Evolutionary conservation across 306 rosid species (phyloP).

Genomic region (Myrica gale): DNA sequence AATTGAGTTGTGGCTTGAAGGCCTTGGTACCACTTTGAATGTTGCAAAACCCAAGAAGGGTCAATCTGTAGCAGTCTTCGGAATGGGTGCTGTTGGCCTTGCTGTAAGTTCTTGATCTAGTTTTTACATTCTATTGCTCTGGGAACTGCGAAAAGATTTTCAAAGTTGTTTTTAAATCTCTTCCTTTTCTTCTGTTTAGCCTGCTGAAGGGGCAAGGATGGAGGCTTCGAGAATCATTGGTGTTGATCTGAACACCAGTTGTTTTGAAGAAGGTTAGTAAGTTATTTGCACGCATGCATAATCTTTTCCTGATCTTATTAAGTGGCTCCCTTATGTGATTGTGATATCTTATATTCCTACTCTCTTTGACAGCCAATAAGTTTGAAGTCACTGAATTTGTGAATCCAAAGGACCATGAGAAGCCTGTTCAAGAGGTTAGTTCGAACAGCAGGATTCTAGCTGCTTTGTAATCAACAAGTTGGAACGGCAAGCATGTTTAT

Average conservation of each 20-base stretch:
- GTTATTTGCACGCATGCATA: not conserved
- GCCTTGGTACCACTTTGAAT: slow-evolving; percentile 82
- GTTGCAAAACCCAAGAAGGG: slow-evolving; percentile 88
- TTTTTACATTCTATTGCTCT: not conserved
- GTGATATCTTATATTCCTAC: not conserved
- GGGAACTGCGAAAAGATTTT: not conserved
- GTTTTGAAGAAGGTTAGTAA: slow-evolving; percentile 65
- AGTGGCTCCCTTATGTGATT: not conserved
- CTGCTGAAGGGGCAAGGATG: slow-evolving; percentile 89
- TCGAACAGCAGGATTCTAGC: not conserved
- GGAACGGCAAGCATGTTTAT: not conserved
- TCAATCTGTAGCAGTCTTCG: slow-evolving; percentile 73
- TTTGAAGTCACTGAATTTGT: slow-evolving; percentile 83
- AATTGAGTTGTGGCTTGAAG: slow-evolving; percentile 22
- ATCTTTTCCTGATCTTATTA: not conserved
- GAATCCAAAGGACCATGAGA: slow-evolving; percentile 82
- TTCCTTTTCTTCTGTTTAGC: slow-evolving; percentile 34
- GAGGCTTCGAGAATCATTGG: slow-evolving; percentile 84
- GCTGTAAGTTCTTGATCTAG: slow-evolving; percentile 56
- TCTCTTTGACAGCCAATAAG: slow-evolving; percentile 63
- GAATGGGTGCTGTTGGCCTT: slow-evolving; percentile 92
- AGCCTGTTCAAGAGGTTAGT: slow-evolving; percentile 76
- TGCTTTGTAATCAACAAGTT: not conserved
- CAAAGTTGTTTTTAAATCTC: not conserved
- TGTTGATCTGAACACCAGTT: slow-evolving; percentile 64